A percentile compares a stretch with the other conserved stretches of the same genome.
phyloP scores from a whole-genome alignment of 345 rosid genomes.

The Pistacia vera region DNA sequence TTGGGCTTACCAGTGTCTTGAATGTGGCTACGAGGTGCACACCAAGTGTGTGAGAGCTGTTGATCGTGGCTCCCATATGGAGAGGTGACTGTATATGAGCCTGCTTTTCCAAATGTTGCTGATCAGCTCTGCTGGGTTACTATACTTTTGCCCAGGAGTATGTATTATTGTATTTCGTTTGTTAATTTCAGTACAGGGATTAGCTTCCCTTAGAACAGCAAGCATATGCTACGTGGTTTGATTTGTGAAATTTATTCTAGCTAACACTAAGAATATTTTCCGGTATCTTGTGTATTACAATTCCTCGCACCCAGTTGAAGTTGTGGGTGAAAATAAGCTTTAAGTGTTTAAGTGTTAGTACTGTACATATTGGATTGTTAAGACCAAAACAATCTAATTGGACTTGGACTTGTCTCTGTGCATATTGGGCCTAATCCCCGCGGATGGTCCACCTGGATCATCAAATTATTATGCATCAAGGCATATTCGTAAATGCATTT shows the following conservation, averaged over 20 bases:
- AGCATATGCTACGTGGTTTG: not conserved
- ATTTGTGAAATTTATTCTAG: not conserved
- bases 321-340: not conserved
- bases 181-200: not conserved
- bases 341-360: not conserved
- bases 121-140: not conserved
- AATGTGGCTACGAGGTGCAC: constrained; percentile 75
- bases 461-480: too few species aligned
- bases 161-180: constrained; percentile 1
- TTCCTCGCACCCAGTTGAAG: not conserved
- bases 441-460: too few species aligned
- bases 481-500: not conserved
- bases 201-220: not conserved
- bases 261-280: not conserved
- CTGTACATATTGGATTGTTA: too few species aligned
- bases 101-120: constrained; percentile 11
- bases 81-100: not conserved
- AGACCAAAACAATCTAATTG: too few species aligned
- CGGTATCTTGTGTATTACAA: not conserved
- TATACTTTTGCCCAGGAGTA: not conserved
- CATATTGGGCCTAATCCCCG: too few species aligned
- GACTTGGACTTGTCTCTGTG: too few species aligned
- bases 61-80: constrained; percentile 4
- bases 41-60: constrained; percentile 50
- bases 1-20: constrained; percentile 71